Evolutionary conservation across 192 early-diverging fungal species (phyloP), one percentile per base, ranked within the genome.

Genomic region (Backusella macrospora): DNA sequence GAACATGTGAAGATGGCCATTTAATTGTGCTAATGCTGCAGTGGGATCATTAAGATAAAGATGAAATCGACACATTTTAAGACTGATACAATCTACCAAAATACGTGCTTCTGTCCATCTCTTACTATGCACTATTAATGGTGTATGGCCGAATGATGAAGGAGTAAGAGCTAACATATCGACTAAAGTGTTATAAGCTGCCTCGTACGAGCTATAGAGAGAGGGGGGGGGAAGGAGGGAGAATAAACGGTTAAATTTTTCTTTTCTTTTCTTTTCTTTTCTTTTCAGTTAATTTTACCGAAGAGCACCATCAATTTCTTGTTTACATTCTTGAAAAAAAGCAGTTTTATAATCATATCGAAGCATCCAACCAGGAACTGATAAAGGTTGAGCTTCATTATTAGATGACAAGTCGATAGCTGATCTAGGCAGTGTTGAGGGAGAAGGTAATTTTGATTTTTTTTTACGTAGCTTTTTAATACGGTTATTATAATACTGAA

Each of bases 281-380:
- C n/a, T n/a, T n/a, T n/a, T n/a, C n/a, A n/a, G 8, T 47, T 4
- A 23, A 7, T 66, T 55, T 55, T 74, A 83, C 81, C 83, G 86
- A 8, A 87, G 72, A 15, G 89, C 82, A 16, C 77, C 77, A 29
- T 86, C 85, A 12, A 87, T 88, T 7, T 91, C 87, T 72, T 91
- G 90, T n/a, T 84, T 80, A 63, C 86, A 86, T 73, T 91, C 90
- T 5, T 83, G 81, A 62, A 89, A 90, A 48, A 86, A 81, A 12
- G 84, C 89, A 74, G 86, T 78, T 71, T 96, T 96, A 65, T 84
- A 93, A 65, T 96, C 93, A 73, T 96, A 95, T 14, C 95, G 86
- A 2, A 91, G 70, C 65, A 86, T 80, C 95, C 95, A 96, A 6
- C 94, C 95, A 38, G 81, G 84, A 5, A 83, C 72, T 73, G 81